phyloP scores from a whole-genome alignment of 768 basidiomycete species.

The Lactarius evosmus region DNA sequence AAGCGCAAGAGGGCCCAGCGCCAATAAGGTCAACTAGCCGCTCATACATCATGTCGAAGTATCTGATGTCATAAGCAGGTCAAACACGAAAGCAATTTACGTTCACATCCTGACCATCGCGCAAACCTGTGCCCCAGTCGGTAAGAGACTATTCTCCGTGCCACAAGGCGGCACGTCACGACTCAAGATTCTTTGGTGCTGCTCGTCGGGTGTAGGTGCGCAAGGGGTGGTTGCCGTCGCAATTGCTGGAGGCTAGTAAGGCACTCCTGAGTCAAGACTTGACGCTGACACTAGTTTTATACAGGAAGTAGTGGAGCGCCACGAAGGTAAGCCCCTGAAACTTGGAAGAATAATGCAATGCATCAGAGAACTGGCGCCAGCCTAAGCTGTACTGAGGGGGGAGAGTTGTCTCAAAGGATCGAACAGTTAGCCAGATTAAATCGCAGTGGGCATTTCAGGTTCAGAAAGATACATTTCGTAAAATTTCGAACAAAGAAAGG shows the following conservation, averaged over 20 bases:
- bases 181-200: conserved; percentile 29
- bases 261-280: not conserved
- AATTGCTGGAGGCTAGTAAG: conserved; percentile 39
- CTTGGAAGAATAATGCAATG: not conserved
- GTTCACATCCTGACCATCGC: conserved; percentile 72
- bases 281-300: too few species aligned
- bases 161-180: conserved; percentile 52
- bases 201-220: conserved; percentile 32
- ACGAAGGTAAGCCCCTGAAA: not conserved
- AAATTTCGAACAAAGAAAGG: not conserved
- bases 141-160: conserved; percentile 65
- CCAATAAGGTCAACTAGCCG: conserved; percentile 75
- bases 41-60: conserved; percentile 72
- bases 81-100: conserved; percentile 1
- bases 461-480: not conserved
- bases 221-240: conserved; percentile 32
- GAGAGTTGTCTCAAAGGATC: not conserved
- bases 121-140: conserved; percentile 73
- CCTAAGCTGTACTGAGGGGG: too few species aligned
- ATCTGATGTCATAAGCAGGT: conserved; percentile 39
- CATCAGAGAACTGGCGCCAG: too few species aligned
- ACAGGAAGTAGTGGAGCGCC: not conserved
- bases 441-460: not conserved
- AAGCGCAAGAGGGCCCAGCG: conserved; percentile 71
- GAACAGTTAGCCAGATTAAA: not conserved